Conservation (phyloP, 2,329 filamentous ascomycete genomes). For the Paracoccidioides lutzii region DNA sequence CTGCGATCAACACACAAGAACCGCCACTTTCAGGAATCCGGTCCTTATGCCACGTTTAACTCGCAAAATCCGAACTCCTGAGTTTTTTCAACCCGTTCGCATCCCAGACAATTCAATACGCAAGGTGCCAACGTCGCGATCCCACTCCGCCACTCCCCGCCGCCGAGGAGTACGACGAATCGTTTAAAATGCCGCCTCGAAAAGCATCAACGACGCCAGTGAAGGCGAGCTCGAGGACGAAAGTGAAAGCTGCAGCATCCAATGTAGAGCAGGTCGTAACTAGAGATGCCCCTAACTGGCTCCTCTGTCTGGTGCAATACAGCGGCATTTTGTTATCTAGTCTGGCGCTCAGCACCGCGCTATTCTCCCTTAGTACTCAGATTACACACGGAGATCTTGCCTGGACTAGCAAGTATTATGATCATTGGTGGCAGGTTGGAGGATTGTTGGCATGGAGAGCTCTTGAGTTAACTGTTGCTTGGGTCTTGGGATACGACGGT, state of each 20-base stretch:
- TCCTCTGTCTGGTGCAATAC: slow-evolving; percentile 30
- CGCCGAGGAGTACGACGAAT: neutral
- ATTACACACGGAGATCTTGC: slow-evolving; percentile 54
- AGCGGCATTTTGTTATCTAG: slow-evolving; percentile 37
- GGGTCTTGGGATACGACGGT: slow-evolving; percentile 59
- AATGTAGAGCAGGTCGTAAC: neutral
- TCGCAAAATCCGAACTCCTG: neutral
- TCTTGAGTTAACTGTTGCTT: slow-evolving; percentile 56
- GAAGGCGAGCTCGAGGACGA: neutral
- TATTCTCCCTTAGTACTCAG: slow-evolving; percentile 50
- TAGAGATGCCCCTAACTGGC: slow-evolving; percentile 11
- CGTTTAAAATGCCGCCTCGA: neutral
- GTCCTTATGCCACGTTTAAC: neutral
- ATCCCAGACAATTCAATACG: neutral
- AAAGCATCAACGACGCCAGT: neutral
- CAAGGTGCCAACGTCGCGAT: neutral
- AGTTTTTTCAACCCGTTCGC: neutral
- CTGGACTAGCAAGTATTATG: slow-evolving; percentile 49
- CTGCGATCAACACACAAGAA: neutral
- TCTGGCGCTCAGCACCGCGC: slow-evolving; percentile 49
- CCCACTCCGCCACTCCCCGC: neutral
- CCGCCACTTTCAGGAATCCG: neutral
- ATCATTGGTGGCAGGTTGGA: slow-evolving; percentile 49
- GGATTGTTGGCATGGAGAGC: slow-evolving; percentile 44
- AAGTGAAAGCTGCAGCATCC: neutral